phyloP scores from a whole-genome alignment of 768 basidiomycete species.

The Rhizopogon roseolus region DNA sequence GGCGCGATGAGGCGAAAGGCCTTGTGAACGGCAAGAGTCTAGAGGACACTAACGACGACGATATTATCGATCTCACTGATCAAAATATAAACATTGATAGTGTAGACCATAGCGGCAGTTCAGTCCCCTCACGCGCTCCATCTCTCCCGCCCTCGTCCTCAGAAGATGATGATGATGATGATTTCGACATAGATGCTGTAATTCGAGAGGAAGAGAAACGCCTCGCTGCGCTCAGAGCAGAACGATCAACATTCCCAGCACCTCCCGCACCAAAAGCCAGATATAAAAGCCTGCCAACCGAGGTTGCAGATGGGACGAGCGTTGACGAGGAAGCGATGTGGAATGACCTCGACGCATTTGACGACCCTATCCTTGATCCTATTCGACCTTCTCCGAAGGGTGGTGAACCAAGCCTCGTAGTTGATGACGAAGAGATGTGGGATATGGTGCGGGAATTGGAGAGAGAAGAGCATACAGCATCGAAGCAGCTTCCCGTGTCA shows the following conservation, averaged over 20 bases:
- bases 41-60: conserved; percentile 13
- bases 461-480: conserved; percentile 11
- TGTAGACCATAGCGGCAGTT: conserved; percentile 21
- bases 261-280: conserved; percentile 2
- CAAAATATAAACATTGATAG: conserved; percentile 21
- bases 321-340: conserved; percentile 38
- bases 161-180: conserved; percentile 37
- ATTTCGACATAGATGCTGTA: conserved; percentile 49
- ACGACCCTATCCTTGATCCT: conserved; percentile 4
- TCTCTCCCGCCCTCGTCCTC: conserved; percentile 36
- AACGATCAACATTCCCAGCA: conserved; percentile 5
- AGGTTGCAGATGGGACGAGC: conserved; percentile 13
- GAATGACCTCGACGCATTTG: conserved; percentile 19
- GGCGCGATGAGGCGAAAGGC: conserved; percentile 65
- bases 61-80: conserved; percentile 26
- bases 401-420: background rate
- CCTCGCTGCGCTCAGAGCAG: conserved; percentile 17
- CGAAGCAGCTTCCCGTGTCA: conserved; percentile 19
- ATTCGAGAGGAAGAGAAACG: conserved; percentile 41
- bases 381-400: conserved; percentile 4
- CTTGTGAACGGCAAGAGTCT: conserved; percentile 30
- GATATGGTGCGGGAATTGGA: conserved; percentile 58
- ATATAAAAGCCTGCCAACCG: conserved; percentile 5
- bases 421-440: conserved; percentile 60
- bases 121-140: conserved; percentile 34